Evolutionary conservation across 2,329 filamentous ascomycete species (phyloP).

Genomic region (Helicocarpus griseus): DNA sequence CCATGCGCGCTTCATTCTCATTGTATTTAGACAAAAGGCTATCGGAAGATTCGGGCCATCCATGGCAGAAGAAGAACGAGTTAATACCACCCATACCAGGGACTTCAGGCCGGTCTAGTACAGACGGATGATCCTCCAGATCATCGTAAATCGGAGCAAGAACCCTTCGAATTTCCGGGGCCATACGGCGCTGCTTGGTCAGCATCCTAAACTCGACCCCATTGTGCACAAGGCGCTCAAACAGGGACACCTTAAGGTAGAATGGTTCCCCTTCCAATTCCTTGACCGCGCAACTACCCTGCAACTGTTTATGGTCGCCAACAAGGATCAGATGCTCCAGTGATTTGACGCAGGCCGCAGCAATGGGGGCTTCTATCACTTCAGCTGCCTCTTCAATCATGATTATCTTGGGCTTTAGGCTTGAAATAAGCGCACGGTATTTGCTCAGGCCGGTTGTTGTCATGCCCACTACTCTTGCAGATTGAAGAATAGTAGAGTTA

Average conservation of each 20-base stretch:
- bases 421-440: slow-evolving; percentile 60
- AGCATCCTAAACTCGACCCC: slow-evolving; percentile 55
- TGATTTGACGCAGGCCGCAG: slow-evolving; percentile 50
- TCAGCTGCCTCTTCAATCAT: slow-evolving; percentile 76
- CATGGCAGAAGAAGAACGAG: slow-evolving; percentile 55
- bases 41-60: slow-evolving; percentile 56
- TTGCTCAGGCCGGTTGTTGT: slow-evolving; percentile 78
- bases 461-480: slow-evolving; percentile 52
- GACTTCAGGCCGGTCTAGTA: slow-evolving; percentile 44
- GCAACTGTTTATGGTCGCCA: slow-evolving; percentile 72
- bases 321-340: slow-evolving; percentile 59
- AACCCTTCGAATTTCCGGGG: slow-evolving; percentile 55
- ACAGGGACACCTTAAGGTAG: slow-evolving; percentile 64
- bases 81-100: slow-evolving; percentile 54
- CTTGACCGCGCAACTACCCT: slow-evolving; percentile 54
- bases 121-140: slow-evolving; percentile 49
- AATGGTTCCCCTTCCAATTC: slow-evolving; percentile 53
- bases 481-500: slow-evolving; percentile 52
- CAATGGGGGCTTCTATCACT: slow-evolving; percentile 50
- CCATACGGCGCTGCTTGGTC: slow-evolving; percentile 61
- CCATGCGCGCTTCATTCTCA: slow-evolving; percentile 62
- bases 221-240: slow-evolving; percentile 65
- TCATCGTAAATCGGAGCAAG: slow-evolving; percentile 53
- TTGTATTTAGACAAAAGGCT: slow-evolving; percentile 60
- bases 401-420: slow-evolving; percentile 56